Percentiles rank a stretch among this genome's conserved stretches.
These are phyloP conservation scores for Lachnellula willkommii DNA, from an alignment of 2,329 filamentous ascomycete genomes.

Conservation along the genomic window DNA sequence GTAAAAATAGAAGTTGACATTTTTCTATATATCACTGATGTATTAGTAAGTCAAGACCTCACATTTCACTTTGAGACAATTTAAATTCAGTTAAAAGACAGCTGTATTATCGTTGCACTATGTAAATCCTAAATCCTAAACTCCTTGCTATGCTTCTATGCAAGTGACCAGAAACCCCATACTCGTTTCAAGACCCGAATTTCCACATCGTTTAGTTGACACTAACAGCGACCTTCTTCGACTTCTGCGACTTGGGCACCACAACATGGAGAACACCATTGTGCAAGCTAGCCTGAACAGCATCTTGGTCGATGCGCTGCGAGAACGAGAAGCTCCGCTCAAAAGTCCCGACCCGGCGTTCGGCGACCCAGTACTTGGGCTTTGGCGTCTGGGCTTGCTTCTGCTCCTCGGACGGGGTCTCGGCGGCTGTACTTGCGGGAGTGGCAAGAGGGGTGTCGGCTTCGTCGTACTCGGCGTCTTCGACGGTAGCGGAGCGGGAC, in stretches of 20 bases:
- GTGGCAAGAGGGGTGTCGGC: conserved; percentile 22
- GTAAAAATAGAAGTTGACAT: too few relatives aligned
- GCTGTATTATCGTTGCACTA: not conserved
- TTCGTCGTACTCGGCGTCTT: conserved; percentile 23
- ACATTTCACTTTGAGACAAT: not conserved
- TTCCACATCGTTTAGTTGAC: conserved; percentile 23
- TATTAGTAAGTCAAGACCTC: not conserved
- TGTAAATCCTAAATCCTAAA: not conserved
- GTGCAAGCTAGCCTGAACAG: conserved; percentile 55
- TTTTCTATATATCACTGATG: not conserved
- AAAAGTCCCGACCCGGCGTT: conserved; percentile 62
- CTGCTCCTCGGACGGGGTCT: conserved; percentile 36
- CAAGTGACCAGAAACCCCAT: not conserved
- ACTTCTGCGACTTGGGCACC: conserved; percentile 60
- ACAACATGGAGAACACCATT: conserved; percentile 59
- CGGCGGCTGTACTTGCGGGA: conserved; percentile 22
- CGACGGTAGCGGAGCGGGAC: conserved; percentile 21
- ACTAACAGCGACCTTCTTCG: conserved; percentile 47
- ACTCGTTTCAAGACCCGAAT: not conserved
- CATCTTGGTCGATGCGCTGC: conserved; percentile 54
- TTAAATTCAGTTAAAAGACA: not conserved
- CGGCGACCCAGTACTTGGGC: conserved; percentile 63
- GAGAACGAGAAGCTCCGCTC: conserved; percentile 64
- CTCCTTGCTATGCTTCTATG: not conserved
- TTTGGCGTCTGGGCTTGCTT: conserved; percentile 37